Evolutionary conservation across 108 stramenopile species (phyloP), one percentile per base, ranked within the genome.

Genomic region (Parietichytrium sp.): DNA sequence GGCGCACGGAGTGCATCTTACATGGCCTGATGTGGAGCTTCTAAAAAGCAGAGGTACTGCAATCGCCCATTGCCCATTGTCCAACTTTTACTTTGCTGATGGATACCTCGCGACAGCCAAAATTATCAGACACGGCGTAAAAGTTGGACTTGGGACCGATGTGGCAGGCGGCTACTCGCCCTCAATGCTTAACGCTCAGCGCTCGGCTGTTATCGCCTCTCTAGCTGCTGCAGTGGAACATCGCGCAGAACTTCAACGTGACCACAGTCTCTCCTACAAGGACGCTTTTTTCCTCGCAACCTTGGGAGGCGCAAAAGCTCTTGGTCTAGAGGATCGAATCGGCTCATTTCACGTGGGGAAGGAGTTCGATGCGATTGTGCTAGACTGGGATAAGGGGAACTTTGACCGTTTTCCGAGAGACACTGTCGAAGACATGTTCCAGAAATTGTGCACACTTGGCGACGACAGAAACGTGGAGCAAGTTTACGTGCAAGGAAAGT

Each of bases 121-220:
- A 42, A 16, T 52, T 10, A 48, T 30, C 47, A 54, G 38, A 12
- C 78, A 54, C n/a, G 88, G 90, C 25, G 79, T 87, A 38, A 87
- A 84, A 61, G 90, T 93, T 20, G 92, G 91, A 4, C 80, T 93
- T 26, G 92, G 92, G 26, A 92, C 92, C 3, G 92, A 92, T 80
- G 89, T 93, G 23, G 90, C 91, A 25, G 92, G 92, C 49, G 92
- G 92, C 13, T 90, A 92, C 80, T 54, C 79, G 78, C 45, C 88
- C 2, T 89, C 88, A 49, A 92, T 93, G 82, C 77, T 93, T 10
- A 81, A 85, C 83, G 79, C 89, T 10, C 23, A 82, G 4, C 86
- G 92, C 26, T 79, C 82, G 48, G 84, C 92, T 13, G 88, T 92
- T 25, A 49, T 92, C 30, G 91, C 91, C 15, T 83, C 86, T 20